A percentile compares a stretch with the other conserved stretches of the same genome.
Conservation (phyloP, 225 moss, liverwort and hornwort genomes). For the Neckera pumila region DNA sequence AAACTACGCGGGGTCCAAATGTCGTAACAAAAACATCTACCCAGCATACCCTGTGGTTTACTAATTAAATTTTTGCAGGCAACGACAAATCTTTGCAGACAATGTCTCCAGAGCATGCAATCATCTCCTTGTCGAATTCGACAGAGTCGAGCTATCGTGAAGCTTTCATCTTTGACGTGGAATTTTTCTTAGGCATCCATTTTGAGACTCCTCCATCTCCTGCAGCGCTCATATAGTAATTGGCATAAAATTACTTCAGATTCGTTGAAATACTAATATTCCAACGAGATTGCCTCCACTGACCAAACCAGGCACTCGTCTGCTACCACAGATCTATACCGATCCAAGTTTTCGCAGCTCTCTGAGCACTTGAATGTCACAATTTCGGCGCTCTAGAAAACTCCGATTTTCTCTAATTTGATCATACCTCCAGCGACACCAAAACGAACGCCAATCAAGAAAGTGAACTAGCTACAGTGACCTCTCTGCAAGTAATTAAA, state of each 20-base stretch:
- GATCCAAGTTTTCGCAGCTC: not conserved
- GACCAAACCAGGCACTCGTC: not conserved
- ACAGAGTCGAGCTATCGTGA: not conserved
- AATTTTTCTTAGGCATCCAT: not conserved
- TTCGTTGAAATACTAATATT: not conserved
- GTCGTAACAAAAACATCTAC: not conserved
- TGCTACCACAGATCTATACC: not conserved
- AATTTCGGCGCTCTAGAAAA: not conserved
- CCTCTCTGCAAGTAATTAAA: not conserved
- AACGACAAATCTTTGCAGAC: not conserved
- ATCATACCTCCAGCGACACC: not conserved
- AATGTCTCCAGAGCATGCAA: not conserved
- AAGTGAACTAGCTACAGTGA: not conserved
- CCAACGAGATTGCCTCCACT: not conserved
- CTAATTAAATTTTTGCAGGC: not conserved
- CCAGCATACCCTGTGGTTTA: not conserved
- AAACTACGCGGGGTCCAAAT: not conserved
- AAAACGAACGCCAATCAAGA: not conserved
- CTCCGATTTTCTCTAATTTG: not conserved
- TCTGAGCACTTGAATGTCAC: not conserved
- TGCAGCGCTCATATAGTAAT: not conserved
- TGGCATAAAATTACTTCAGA: not conserved
- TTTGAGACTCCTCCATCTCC: not conserved
- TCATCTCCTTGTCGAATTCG: not conserved
- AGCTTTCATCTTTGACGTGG: not conserved